Evolutionary conservation across 495 filamentous ascomycete species (phyloP).

Genomic region (Lineolata rhizophorae): DNA sequence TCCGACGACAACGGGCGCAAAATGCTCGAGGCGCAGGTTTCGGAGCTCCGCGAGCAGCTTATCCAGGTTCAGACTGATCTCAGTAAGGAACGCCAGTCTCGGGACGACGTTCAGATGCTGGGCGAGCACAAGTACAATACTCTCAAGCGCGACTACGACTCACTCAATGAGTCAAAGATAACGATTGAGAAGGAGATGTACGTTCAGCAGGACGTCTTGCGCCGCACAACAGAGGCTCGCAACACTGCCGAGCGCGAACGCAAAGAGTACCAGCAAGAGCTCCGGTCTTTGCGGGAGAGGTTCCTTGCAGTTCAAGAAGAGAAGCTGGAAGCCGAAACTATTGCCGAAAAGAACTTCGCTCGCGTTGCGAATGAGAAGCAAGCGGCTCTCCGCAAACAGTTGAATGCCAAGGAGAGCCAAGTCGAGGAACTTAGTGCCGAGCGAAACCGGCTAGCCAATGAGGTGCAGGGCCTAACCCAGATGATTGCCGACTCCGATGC

Average conservation of each 20-base stretch:
- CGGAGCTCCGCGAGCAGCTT: conserved; percentile 66
- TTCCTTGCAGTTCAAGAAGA: conserved; percentile 70
- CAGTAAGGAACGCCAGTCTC: conserved; percentile 80
- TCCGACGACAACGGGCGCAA: conserved; percentile 76
- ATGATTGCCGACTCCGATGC: conserved; percentile 72
- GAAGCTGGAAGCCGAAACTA: conserved; percentile 56
- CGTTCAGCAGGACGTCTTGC: conserved; percentile 82
- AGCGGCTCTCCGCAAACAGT: conserved; percentile 49
- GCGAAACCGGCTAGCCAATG: conserved; percentile 42
- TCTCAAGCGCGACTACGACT: conserved; percentile 63
- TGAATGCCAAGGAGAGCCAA: conserved; percentile 47
- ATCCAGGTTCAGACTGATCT: conserved; percentile 73
- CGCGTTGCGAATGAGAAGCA: conserved; percentile 67
- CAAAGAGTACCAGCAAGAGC: conserved; percentile 69
- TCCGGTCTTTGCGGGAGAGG: conserved; percentile 59
- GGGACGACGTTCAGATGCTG: conserved; percentile 84
- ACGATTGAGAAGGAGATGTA: conserved; percentile 97
- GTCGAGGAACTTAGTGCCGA: conserved; percentile 58
- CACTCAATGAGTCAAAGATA: conserved; percentile 88
- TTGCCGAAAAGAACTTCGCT: conserved; percentile 58
- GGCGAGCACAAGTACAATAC: conserved; percentile 69
- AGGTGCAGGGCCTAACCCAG: conserved; percentile 63
- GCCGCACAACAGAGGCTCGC: conserved; percentile 66
- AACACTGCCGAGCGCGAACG: conserved; percentile 62
- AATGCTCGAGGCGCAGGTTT: conserved; percentile 68